A percentile compares a stretch with the other conserved stretches of the same genome.
These are phyloP conservation scores for Cyclotella atomus DNA, from an alignment of 108 stramenopile species.

Conservation along the genomic window DNA sequence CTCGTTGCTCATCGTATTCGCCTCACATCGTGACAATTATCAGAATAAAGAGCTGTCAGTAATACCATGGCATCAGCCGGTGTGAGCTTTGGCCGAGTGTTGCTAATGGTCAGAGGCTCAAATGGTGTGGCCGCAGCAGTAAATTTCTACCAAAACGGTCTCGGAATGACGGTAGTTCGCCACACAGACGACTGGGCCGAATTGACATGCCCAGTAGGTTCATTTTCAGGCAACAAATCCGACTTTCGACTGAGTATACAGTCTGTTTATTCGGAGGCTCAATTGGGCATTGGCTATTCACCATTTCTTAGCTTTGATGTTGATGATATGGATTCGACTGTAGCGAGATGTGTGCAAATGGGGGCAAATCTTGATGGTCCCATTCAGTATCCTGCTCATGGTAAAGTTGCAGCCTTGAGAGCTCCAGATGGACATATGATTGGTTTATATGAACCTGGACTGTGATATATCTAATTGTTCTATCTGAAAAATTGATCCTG, in stretches of 20 bases:
- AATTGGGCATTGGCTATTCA: constrained; percentile 78
- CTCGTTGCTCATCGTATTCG: too few relatives aligned
- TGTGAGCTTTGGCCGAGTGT: constrained; percentile 63
- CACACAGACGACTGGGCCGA: constrained; percentile 89
- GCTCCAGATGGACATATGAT: constrained; percentile 89
- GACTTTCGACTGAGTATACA: constrained; percentile 63
- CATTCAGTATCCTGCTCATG: constrained; percentile 91
- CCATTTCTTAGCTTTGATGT: constrained; percentile 82
- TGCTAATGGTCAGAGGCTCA: constrained; percentile 84
- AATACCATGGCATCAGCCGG: constrained; percentile 33
- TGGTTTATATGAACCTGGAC: constrained; percentile 78
- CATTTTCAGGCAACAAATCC: neutral
- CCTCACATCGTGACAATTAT: too few relatives aligned
- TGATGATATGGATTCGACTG: constrained; percentile 69
- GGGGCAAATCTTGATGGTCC: constrained; percentile 87
- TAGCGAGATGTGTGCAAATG: constrained; percentile 79
- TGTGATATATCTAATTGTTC: neutral
- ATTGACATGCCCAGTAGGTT: constrained; percentile 49
- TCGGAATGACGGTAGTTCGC: constrained; percentile 73
- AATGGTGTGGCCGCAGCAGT: constrained; percentile 75
- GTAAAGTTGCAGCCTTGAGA: constrained; percentile 82
- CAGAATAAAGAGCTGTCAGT: too few relatives aligned
- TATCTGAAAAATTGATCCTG: too few relatives aligned
- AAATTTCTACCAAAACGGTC: constrained; percentile 80
- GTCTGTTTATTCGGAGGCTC: constrained; percentile 68